Base-by-base conservation (phyloP, 495 filamentous ascomycete species). In the Sordaria brevicollis region DNA sequence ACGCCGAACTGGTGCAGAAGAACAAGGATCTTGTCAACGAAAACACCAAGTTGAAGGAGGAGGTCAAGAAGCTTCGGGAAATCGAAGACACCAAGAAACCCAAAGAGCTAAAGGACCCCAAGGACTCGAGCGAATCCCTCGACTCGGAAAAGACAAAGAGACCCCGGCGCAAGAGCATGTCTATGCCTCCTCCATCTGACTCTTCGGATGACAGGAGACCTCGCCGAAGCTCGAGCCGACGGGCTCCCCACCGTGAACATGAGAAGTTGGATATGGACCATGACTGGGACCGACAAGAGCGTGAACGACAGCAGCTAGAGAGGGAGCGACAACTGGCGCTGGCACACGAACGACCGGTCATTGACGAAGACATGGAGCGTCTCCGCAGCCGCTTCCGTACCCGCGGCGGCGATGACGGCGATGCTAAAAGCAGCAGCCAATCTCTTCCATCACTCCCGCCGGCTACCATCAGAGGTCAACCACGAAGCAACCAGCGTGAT, bases 1-100 rank as follows among this genome's bases (percentile, higher is more conserved):
- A 75, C 25, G 88, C 93, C 69, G 93, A 94, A 90, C 82, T 86
- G 21, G 93, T 95, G 75, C 89, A 86, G 35, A 91, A 96, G 78
- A 91, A 94, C 19, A 97, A 96, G 83, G 90, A 91, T 70, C 85
- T 94, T 19, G 85, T 91, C 35, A 87, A 92, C 71, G 94, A 96
- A 86, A 95, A 94, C 71, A 91, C 94, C 75, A 88, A 94, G 34
- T 85, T 97, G 5, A 92, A 97, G 78, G 84, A 87, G 4, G 86
- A 92, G 74, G 93, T 96, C 79, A 95, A 93, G 78, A 85, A 83
- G 0, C 84, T 92, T 83, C 93, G 92, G 81, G 85, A 91, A 75
- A 94, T 97, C 72, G 83, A 84, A 1, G 88, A 90, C 21, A 91
- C 92, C 49, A 87, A 91, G 74, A 62, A 62, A 0, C 25, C 5